Conservation (phyloP, 2,329 filamentous ascomycete species). For the Thermothelomyces thermophilus region DNA sequence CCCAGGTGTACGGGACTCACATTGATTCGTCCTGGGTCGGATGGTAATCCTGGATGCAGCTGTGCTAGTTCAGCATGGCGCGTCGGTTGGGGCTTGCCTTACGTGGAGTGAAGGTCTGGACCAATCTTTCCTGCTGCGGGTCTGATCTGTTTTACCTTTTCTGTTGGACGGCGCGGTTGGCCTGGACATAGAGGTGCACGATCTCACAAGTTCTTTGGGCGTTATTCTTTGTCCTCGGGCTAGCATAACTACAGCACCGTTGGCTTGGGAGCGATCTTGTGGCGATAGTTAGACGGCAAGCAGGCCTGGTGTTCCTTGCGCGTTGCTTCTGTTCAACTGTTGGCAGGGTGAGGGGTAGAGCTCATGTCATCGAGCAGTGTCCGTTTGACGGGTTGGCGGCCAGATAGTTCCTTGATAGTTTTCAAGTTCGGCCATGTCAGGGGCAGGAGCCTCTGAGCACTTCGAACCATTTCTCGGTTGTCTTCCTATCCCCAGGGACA, state of each 20-base stretch:
- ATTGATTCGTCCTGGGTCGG: not conserved
- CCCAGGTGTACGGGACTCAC: not conserved
- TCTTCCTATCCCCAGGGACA: too few species aligned
- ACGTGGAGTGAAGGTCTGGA: not conserved
- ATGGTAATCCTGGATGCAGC: not conserved
- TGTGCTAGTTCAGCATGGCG: slow-evolving; percentile 7
- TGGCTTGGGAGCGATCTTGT: not conserved
- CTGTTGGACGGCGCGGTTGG: not conserved
- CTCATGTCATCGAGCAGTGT: not conserved
- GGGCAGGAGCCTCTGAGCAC: too few species aligned
- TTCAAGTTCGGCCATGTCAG: too few species aligned
- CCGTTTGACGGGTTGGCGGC: too few species aligned
- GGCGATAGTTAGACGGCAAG: not conserved
- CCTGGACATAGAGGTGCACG: slow-evolving; percentile 2
- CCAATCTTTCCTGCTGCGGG: not conserved
- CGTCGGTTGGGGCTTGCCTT: not conserved
- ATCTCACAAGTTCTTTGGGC: not conserved
- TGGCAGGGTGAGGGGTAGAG: too few species aligned
- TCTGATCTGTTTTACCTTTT: not conserved
- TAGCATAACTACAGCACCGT: not conserved
- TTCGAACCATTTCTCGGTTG: too few species aligned
- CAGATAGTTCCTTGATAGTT: too few species aligned
- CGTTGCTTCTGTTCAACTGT: not conserved
- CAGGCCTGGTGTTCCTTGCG: not conserved
- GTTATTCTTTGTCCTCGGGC: not conserved